A percentile compares a stretch with the other conserved stretches of the same genome.
Evolutionary conservation across 345 rosid genomes (phyloP).

Genomic region (Lenwebbia sp.): DNA sequence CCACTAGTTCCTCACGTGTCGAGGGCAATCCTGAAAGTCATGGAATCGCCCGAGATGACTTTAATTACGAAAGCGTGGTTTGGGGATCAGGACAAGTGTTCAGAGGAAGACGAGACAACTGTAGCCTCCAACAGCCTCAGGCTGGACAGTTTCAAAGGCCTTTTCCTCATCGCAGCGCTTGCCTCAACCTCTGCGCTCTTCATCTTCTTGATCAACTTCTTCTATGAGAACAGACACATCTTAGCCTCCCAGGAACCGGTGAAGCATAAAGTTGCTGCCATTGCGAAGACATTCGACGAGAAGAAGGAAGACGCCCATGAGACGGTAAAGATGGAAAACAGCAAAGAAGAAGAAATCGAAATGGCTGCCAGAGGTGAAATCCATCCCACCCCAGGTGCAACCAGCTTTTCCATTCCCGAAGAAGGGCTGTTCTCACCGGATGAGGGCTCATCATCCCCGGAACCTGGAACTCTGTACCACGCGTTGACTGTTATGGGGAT

Average conservation of each 20-base stretch:
- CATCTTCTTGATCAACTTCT: not conserved
- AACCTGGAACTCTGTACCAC: not conserved
- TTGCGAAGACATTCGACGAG: not conserved
- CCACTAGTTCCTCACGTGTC: conserved; percentile 5
- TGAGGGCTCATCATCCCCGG: not conserved
- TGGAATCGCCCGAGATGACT: not conserved
- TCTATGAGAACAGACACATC: not conserved
- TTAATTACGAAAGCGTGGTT: not conserved
- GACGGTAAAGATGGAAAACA: not conserved
- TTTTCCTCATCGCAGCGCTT: not conserved
- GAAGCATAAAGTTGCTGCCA: not conserved
- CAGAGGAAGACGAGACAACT: not conserved
- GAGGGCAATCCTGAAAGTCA: conserved; percentile 2
- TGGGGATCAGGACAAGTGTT: not conserved
- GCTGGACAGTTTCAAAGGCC: conserved; percentile 4
- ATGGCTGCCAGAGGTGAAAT: not conserved
- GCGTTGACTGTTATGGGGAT: not conserved
- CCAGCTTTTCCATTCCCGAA: not conserved
- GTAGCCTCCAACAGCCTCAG: not conserved
- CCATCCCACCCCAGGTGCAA: not conserved
- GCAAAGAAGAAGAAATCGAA: not conserved
- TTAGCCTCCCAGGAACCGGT: not conserved
- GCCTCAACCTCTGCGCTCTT: not conserved
- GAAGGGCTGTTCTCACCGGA: not conserved
- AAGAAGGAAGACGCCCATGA: not conserved